These are phyloP conservation scores for Penicillium atrosanguineum DNA, from an alignment of 495 filamentous ascomycete genomes.

Conservation along the genomic window DNA sequence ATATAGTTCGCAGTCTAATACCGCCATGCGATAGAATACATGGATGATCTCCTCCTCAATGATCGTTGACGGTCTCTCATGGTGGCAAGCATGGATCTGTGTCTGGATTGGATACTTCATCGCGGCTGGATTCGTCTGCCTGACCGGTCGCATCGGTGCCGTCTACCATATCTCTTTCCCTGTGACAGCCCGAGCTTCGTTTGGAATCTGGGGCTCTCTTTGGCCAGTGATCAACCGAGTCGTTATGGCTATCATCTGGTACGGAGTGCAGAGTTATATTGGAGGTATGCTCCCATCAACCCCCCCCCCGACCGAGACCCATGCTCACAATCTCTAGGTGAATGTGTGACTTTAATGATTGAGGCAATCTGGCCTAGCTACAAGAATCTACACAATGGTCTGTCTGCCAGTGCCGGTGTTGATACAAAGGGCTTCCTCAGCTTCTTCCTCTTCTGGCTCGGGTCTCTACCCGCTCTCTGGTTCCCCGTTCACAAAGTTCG, in stretches of 20 bases:
- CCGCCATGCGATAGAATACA: conserved; percentile 59
- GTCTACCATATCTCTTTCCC: conserved; percentile 88
- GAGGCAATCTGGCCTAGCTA: conserved; percentile 75
- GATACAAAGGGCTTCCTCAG: conserved; percentile 72
- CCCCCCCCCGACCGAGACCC: not conserved
- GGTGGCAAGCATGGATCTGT: conserved; percentile 96
- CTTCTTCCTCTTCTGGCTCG: conserved; percentile 83
- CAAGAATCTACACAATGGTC: conserved; percentile 62
- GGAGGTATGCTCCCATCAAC: conserved; percentile 51
- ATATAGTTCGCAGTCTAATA: conserved; percentile 9
- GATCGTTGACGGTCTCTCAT: conserved; percentile 76
- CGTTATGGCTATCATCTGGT: conserved; percentile 75
- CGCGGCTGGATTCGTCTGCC: conserved; percentile 68
- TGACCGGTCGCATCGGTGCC: conserved; percentile 85
- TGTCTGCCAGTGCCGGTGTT: conserved; percentile 64
- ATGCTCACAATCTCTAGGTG: conserved; percentile 33
- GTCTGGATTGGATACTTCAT: conserved; percentile 82
- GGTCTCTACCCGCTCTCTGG: conserved; percentile 83
- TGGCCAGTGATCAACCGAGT: conserved; percentile 93
- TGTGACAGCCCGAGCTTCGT: conserved; percentile 69
- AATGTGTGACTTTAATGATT: conserved; percentile 82
- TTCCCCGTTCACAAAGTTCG: conserved; percentile 58
- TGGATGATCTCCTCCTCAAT: conserved; percentile 94
- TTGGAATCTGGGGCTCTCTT: conserved; percentile 83
- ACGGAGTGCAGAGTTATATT: conserved; percentile 84